These are phyloP conservation scores for Mycosarcoma mackinlayi DNA, from an alignment of 1,284 basidiomycete species.

Conservation along the genomic window DNA sequence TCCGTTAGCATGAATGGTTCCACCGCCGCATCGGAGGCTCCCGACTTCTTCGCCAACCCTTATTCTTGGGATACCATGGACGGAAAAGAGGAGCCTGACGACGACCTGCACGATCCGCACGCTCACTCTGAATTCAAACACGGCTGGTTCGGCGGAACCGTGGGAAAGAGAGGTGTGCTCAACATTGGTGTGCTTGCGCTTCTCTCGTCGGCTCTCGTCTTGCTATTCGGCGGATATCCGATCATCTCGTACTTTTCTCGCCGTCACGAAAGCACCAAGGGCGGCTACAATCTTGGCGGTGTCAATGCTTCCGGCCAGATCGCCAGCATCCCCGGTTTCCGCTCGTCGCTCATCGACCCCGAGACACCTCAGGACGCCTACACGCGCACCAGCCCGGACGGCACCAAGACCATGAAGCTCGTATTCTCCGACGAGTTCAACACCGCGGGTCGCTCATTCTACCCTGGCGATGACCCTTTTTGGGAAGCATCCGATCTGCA, in stretches of 20 bases:
- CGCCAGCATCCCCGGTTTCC: conserved; percentile 42
- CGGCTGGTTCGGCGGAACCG: conserved; percentile 19
- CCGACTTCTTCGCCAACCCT: conserved; percentile 38
- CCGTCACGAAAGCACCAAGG: conserved; percentile 33
- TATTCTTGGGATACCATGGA: conserved; percentile 60
- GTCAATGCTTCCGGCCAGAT: conserved; percentile 61
- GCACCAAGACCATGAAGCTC: conserved; percentile 56
- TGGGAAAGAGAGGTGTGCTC: conserved; percentile 49
- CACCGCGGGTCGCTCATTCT: conserved; percentile 71
- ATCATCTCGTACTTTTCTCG: conserved; percentile 71
- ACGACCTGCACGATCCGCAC: conserved; percentile 52
- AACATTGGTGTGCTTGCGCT: conserved; percentile 73
- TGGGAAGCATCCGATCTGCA: conserved; percentile 79
- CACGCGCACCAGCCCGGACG: conserved; percentile 71
- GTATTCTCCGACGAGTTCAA: conserved; percentile 69
- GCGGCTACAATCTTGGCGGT: conserved; percentile 58
- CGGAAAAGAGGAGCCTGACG: conserved; percentile 50
- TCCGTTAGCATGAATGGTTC: conserved; percentile 12
- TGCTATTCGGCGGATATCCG: conserved; percentile 82
- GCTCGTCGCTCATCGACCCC: conserved; percentile 65
- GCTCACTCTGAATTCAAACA: conserved; percentile 1
- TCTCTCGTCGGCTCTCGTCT: conserved; percentile 70
- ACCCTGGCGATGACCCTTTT: conserved; percentile 74
- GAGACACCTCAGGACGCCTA: conserved; percentile 66
- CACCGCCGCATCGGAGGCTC: conserved; percentile 10